These are phyloP conservation scores for Vicia faba DNA, from an alignment of 306 rosid genomes.

Conservation along the genomic window DNA sequence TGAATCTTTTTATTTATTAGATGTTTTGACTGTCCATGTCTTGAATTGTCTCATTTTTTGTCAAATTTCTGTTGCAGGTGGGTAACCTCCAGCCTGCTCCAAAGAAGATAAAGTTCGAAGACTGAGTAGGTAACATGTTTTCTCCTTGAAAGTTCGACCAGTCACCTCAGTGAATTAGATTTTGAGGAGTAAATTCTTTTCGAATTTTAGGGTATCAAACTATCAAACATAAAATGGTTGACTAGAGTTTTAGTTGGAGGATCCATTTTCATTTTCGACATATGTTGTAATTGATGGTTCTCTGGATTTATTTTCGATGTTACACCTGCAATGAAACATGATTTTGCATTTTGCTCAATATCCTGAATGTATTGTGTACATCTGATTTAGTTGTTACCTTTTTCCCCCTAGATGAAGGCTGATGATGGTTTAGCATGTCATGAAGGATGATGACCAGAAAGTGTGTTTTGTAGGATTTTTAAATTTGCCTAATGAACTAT, in stretches of 20 bases:
- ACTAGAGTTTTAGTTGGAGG: not conserved
- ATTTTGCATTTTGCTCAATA: conserved; percentile 21
- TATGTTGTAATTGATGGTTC: conserved; percentile 4
- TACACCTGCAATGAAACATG: not conserved
- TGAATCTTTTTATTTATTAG: not conserved
- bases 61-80: conserved; percentile 50
- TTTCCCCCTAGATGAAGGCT: conserved; percentile 1
- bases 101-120: conserved; percentile 81
- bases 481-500: conserved; percentile 1
- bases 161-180: not conserved
- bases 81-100: conserved; percentile 66
- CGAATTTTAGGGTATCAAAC: not conserved
- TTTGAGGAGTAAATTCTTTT: not conserved
- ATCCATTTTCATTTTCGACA: not conserved
- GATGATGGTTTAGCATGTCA: conserved; percentile 11
- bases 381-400: conserved; percentile 9
- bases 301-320: not conserved
- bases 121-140: conserved; percentile 32
- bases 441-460: not conserved
- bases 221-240: not conserved
- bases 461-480: not conserved
- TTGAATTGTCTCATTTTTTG: not conserved
- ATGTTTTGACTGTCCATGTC: not conserved
- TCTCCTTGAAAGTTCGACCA: not conserved
- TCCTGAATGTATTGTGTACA: not conserved